Evolutionary conservation across 2,329 filamentous ascomycete species (phyloP).

Genomic region (Aspergillus pseudotamarii): DNA sequence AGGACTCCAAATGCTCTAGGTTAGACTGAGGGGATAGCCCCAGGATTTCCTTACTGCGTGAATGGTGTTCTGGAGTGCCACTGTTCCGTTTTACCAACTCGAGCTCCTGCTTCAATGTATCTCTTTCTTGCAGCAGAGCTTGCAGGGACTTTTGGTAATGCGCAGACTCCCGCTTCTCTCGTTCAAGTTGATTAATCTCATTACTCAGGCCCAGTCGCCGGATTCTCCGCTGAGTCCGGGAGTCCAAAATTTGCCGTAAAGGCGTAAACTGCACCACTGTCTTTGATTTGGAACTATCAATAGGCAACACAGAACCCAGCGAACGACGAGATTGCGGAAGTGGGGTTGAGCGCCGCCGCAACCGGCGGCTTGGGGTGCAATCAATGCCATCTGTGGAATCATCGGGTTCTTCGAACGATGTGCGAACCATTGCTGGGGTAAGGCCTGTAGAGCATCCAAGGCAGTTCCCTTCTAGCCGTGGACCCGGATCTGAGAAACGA

Average conservation of each 20-base stretch:
- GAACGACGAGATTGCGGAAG: slow-evolving; percentile 24
- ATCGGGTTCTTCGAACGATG: slow-evolving; percentile 36
- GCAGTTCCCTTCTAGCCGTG: slow-evolving; percentile 23
- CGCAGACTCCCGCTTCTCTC: slow-evolving; percentile 38
- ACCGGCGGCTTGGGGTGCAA: slow-evolving; percentile 30
- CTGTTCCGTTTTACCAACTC: slow-evolving; percentile 19
- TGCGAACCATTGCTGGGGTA: slow-evolving; percentile 47
- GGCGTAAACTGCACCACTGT: slow-evolving; percentile 49
- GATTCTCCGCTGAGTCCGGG: slow-evolving; percentile 47
- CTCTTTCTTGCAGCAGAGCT: slow-evolving; percentile 29
- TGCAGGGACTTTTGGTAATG: slow-evolving; percentile 30
- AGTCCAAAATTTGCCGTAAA: slow-evolving; percentile 46
- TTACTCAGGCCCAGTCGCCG: slow-evolving; percentile 49
- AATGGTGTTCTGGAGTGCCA: slow-evolving; percentile 7
- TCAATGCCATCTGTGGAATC: slow-evolving; percentile 22
- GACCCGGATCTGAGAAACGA: slow-evolving; percentile 50
- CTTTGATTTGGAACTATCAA: slow-evolving; percentile 23
- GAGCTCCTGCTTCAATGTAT: slow-evolving; percentile 32
- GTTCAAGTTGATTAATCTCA: slow-evolving; percentile 48
- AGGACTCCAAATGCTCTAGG: slow-evolving; percentile 23
- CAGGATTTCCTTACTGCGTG: slow-evolving; percentile 18
- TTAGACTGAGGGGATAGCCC: slow-evolving; percentile 22
- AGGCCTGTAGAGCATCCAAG: slow-evolving; percentile 43
- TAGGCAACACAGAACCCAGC: slow-evolving; percentile 25
- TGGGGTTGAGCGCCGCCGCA: slow-evolving; percentile 41